phyloP scores from a whole-genome alignment of 73 alveolate genomes.

The Symbiodinium natans region DNA sequence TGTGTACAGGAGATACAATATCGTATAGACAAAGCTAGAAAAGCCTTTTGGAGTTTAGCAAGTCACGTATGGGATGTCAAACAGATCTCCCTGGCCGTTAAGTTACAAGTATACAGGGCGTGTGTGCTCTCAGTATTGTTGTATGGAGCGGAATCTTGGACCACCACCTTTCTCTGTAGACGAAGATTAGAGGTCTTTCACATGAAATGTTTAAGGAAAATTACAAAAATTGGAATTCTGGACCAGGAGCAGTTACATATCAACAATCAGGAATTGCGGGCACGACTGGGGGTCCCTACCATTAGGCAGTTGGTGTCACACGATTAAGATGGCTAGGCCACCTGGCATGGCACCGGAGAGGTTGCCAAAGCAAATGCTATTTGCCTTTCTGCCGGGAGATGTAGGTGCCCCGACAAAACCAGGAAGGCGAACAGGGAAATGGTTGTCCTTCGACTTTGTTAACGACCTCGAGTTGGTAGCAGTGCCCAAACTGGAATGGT shows the following conservation, averaged over 20 bases:
- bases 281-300: not conserved
- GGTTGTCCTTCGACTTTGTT: not conserved
- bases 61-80: not conserved
- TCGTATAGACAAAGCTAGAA: constrained; percentile 1
- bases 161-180: constrained; percentile 8
- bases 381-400: not conserved
- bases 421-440: not conserved
- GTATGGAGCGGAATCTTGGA: constrained; percentile 37
- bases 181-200: not conserved
- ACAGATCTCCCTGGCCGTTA: not conserved
- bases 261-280: not conserved
- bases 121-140: constrained; percentile 15
- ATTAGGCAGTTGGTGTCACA: not conserved
- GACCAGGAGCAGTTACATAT: not conserved
- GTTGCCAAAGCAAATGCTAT: not conserved
- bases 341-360: constrained; percentile 9
- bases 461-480: not conserved
- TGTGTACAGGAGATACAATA: not conserved
- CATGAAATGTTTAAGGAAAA: constrained; percentile 20
- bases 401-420: not conserved
- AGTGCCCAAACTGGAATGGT: not conserved
- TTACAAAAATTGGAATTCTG: not conserved
- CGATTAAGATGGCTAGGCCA: constrained; percentile 28
- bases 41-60: not conserved
- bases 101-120: not conserved